Base-by-base conservation (phyloP, 2,329 filamentous ascomycete species). In the Talaromyces sp. region DNA sequence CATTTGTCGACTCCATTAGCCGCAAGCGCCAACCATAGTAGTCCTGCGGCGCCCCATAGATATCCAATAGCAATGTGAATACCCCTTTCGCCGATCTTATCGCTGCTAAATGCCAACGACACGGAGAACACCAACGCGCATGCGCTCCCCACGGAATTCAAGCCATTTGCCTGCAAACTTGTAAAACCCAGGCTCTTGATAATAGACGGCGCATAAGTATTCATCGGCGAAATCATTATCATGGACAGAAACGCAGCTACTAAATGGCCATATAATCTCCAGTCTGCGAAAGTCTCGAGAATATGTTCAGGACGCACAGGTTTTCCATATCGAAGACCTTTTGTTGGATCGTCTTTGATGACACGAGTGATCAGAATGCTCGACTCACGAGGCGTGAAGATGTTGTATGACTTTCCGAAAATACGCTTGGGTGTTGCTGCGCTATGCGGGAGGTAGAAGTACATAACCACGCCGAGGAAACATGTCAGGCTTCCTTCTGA, bases 161-260 rank as follows among this genome's bases (percentile, higher is more conserved):
- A 73, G 2, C 83, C 83, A 56, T 85, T 85, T 66, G 77, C 78
- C 1, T 72, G 75, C 3, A 85, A 76, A 0, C 69, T 68, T 1
- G 70, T 71, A 66, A 82, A 85, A 3, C 83, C 83, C 65, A 85
- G 84, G 39, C 77, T 78, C 37, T 71, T 77, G 50, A 85, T 80
- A 14, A 85, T 82, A 2, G 82, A 79, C 0, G 83, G 83, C 0
- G 81, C 77, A 67, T 85, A 84, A 0, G 83, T 82, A 68, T 84
- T 68, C 52, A 68, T 68, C 10, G 66, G 64, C 6, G 64, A 45
- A 39, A 66, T 63, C 64, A 66, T 66, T 3, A 66, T 24, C 64
- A 66, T 66, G 8, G 64, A 66, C 24, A 66, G 52, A 43, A 66
- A 50, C 9, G 64, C 60, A 39, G 60, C 64, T 13, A 66, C 45